Evolutionary conservation across 2,329 filamentous ascomycete species (phyloP).

Genomic region (Diplocarpon mali): DNA sequence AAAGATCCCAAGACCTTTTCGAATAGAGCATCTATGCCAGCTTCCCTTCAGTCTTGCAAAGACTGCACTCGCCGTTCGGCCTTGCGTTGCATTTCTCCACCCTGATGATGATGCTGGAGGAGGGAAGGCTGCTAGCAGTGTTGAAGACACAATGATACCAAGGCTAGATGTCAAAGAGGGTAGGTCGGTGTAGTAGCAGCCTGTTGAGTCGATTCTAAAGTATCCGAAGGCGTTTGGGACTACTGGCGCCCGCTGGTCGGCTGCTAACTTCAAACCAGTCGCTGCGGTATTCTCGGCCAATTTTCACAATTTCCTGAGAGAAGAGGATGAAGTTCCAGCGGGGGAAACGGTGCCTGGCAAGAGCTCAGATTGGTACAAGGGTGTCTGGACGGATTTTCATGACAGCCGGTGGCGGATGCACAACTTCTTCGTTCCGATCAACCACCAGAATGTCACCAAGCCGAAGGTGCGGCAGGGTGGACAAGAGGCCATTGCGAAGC

Average conservation of each 20-base stretch:
- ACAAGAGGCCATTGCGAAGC: constrained; percentile 34
- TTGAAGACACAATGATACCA: constrained; percentile 65
- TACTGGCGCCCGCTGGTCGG: background rate
- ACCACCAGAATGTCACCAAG: constrained; percentile 56
- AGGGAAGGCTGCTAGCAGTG: constrained; percentile 34
- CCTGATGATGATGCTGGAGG: constrained; percentile 34
- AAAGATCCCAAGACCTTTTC: constrained; percentile 64
- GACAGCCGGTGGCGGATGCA: constrained; percentile 73
- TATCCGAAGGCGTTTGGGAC: no score
- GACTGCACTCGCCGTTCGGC: constrained; percentile 63
- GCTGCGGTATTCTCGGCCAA: constrained; percentile 88
- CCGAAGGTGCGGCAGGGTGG: constrained; percentile 33
- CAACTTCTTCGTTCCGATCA: constrained; percentile 81
- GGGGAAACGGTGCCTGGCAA: constrained; percentile 23
- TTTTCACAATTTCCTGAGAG: constrained; percentile 69
- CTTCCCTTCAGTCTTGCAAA: constrained; percentile 66
- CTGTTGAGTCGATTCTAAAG: background rate
- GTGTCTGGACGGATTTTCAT: constrained; percentile 72
- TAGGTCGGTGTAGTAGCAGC: background rate
- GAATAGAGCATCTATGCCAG: constrained; percentile 77
- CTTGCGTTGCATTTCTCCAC: constrained; percentile 69
- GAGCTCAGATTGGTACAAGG: constrained; percentile 62
- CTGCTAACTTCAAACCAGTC: constrained; percentile 34
- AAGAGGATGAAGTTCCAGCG: constrained; percentile 41
- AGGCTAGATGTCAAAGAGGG: constrained; percentile 70